Base-by-base conservation (phyloP, 495 filamentous ascomycete genomes). In the Penicillium daleae region DNA sequence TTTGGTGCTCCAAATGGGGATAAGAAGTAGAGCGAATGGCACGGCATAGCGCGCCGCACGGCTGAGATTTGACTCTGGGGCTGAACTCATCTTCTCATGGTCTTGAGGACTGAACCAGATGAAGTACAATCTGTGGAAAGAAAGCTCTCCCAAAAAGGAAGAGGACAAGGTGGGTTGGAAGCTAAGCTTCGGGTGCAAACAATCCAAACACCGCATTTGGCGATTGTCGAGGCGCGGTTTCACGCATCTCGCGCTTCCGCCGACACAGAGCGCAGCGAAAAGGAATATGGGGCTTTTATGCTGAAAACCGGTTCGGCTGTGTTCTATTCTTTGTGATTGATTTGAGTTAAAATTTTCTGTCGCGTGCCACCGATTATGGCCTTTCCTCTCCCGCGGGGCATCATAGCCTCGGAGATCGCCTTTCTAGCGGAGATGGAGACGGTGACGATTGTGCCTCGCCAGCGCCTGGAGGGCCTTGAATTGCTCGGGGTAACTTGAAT, bases 401-500 rank as follows among this genome's bases (percentile, higher is more conserved):
- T 97, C 24, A 92, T 90, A 59, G 92, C 94, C 60, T 79, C 89
- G 64, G 95, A 99, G 79, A 89, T 97, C 46, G 91, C 92, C 68
- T 99, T 98, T 75, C 84, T 97, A 49, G 96, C 93, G 75, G 95
- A 99, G 78, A 97, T 97, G 91, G 92, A 97, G 76, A 84, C 89
- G 68, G 90, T 99, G 49, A 97, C 93, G 2, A 85, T 99, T 12
- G 85, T 98, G 42, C 95, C 95, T 57, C 92, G 95, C 32, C 93
- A 97, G 74, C 86, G 90, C 57, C 86, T 98, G 50, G 93, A 97
- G 64, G 87, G 86, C 55, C 88, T 97, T 44, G 80, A 90, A 64
- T 82, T 99, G 55, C 86, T 99, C 48, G 86, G 88, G 60, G 94
- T 99, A 79, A 80, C 88, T 85, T 13, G n/a, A 10, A 22, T 21